Percentiles rank a stretch among this genome's conserved stretches.
These are phyloP conservation scores for Hypoxylon sp. DNA, from an alignment of 2,329 filamentous ascomycete genomes.

Conservation along the genomic window DNA sequence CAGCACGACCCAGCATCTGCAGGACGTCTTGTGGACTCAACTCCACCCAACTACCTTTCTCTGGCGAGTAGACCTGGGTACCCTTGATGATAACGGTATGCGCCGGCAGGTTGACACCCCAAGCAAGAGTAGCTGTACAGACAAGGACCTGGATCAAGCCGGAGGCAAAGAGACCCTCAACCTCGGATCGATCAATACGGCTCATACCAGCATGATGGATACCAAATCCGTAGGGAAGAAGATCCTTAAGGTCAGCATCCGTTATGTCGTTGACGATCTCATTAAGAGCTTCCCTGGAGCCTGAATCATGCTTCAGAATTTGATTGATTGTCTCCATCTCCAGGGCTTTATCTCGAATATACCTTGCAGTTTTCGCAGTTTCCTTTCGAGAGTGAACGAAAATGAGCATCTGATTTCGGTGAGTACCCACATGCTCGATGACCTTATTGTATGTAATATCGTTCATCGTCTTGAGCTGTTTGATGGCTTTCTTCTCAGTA, in stretches of 20 bases:
- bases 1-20: slow-evolving; percentile 98
- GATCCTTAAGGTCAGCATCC: slow-evolving; percentile 90
- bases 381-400: slow-evolving; percentile 99
- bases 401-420: slow-evolving; percentile 97
- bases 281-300: slow-evolving; percentile 87
- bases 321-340: slow-evolving; percentile 97
- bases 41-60: slow-evolving; percentile 99
- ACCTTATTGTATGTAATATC: slow-evolving; percentile 99
- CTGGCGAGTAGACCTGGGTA: slow-evolving; percentile 96
- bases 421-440: slow-evolving; percentile 92
- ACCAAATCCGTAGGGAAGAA: slow-evolving; percentile 95
- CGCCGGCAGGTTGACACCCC: slow-evolving; percentile 98
- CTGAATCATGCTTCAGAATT: slow-evolving; percentile 92
- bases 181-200: slow-evolving; percentile 91
- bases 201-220: slow-evolving; percentile 99
- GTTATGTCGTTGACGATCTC: slow-evolving; percentile 86
- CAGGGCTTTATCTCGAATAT: slow-evolving; percentile 96
- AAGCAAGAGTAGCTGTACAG: slow-evolving; percentile 96
- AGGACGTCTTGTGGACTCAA: slow-evolving; percentile 96
- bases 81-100: slow-evolving; percentile 99
- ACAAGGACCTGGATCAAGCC: slow-evolving; percentile 95
- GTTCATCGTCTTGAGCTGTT: slow-evolving; percentile 99
- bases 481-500: slow-evolving; percentile 98
- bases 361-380: slow-evolving; percentile 96
- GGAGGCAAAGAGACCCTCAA: slow-evolving; percentile 93